Evolutionary conservation across 73 alveolate genomes (phyloP).

Genomic region (Paramecium bursaria): DNA sequence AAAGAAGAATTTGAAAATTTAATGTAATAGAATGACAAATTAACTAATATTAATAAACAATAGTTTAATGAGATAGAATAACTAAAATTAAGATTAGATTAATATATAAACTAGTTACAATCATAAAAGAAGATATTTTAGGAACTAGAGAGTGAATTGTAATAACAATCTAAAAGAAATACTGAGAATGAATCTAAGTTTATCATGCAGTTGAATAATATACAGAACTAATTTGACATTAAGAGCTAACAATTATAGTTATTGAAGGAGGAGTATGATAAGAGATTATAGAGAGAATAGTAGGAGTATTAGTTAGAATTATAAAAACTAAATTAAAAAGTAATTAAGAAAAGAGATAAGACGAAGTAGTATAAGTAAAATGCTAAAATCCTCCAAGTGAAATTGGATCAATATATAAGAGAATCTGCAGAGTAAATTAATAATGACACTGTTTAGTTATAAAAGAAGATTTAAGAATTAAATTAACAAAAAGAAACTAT

Average conservation of each 20-base stretch:
- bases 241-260: background rate
- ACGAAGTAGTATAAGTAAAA: constrained; percentile 13
- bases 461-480: constrained; percentile 19
- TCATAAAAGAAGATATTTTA: constrained; percentile 29
- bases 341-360: constrained; percentile 15
- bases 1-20: constrained; percentile 49
- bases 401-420: constrained; percentile 8
- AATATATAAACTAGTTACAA: background rate
- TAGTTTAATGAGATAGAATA: constrained; percentile 6
- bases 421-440: constrained; percentile 33
- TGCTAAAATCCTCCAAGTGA: background rate
- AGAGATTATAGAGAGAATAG: constrained; percentile 3
- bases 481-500: background rate
- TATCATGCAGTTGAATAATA: background rate
- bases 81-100: background rate
- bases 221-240: constrained; percentile 18
- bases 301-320: background rate
- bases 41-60: constrained; percentile 15
- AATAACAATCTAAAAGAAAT: background rate
- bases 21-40: constrained; percentile 25
- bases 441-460: constrained; percentile 22
- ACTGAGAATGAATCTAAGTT: constrained; percentile 15
- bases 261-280: background rate
- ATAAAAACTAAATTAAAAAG: background rate
- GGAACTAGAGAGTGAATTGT: constrained; percentile 42